These are phyloP conservation scores for Mallotus nudiflorus DNA, from an alignment of 345 rosid genomes.

Conservation along the genomic window DNA sequence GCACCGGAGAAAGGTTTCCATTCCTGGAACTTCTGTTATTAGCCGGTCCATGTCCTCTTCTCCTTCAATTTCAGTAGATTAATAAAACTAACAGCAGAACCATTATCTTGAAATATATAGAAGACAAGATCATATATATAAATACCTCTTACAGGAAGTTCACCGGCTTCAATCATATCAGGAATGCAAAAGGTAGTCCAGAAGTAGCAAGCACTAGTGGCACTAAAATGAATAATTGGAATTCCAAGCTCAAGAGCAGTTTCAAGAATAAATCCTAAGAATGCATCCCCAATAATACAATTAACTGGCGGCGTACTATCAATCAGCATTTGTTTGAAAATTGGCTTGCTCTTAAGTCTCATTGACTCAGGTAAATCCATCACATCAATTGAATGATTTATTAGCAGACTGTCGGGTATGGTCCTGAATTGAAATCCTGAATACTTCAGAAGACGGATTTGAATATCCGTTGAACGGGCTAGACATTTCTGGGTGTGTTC, in stretches of 20 bases:
- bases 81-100: too few species aligned
- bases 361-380: slow-evolving; percentile 24
- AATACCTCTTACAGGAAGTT: slow-evolving; percentile 48
- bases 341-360: slow-evolving; percentile 7
- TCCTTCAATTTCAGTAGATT: too few species aligned
- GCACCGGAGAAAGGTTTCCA: too few species aligned
- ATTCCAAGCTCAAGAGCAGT: too few species aligned
- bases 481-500: slow-evolving; percentile 36
- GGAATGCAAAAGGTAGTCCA: slow-evolving; percentile 20
- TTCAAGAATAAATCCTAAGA: slow-evolving; percentile 23
- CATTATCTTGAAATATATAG: too few species aligned
- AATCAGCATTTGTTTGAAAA: too few species aligned
- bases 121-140: slow-evolving; percentile 2
- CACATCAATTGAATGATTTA: too few species aligned
- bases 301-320: slow-evolving; percentile 18
- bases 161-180: too few species aligned
- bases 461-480: slow-evolving; percentile 21
- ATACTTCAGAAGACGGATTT: slow-evolving; percentile 37
- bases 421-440: too few species aligned
- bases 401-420: slow-evolving; percentile 37
- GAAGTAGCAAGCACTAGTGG: not conserved
- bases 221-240: slow-evolving; percentile 29
- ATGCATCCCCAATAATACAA: slow-evolving; percentile 41
- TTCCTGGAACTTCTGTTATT: too few species aligned
- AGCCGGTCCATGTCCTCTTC: too few species aligned